These are phyloP conservation scores for Diversispora eburnea DNA, from an alignment of 192 early-diverging fungal genomes.

Conservation along the genomic window DNA sequence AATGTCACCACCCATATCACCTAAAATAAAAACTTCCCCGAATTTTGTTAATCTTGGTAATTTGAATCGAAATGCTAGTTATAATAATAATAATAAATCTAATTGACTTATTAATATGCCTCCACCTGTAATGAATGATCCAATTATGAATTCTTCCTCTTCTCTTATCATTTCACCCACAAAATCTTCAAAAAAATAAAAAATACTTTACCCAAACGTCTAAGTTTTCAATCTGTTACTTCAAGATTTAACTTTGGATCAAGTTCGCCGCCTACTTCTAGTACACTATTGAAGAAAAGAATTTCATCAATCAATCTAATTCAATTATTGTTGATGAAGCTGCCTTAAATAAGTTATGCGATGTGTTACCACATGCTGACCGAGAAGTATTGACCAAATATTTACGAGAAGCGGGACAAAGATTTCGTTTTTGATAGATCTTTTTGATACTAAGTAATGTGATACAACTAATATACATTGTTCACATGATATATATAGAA, in stretches of 20 bases:
- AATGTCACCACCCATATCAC: slow-evolving; percentile 7
- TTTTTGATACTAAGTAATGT: too few relatives aligned
- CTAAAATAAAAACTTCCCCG: neutral
- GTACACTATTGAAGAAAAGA: slow-evolving; percentile 22
- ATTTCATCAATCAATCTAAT: neutral
- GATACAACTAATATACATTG: too few relatives aligned
- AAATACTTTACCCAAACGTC: neutral
- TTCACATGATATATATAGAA: too few relatives aligned
- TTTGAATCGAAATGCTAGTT: slow-evolving; percentile 4
- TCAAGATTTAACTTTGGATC: slow-evolving; percentile 15
- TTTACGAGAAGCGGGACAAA: slow-evolving; percentile 23
- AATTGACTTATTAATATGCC: slow-evolving; percentile 4
- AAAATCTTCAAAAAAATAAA: neutral
- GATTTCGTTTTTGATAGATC: too few relatives aligned
- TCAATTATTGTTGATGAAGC: slow-evolving; percentile 5
- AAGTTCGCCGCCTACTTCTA: neutral
- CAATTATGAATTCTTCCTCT: neutral
- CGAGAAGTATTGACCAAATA: slow-evolving; percentile 20
- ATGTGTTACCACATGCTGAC: slow-evolving; percentile 22
- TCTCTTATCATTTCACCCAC: neutral
- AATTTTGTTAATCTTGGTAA: slow-evolving; percentile 2
- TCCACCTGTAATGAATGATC: slow-evolving; percentile 14
- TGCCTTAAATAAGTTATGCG: slow-evolving; percentile 27
- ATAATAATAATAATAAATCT: slow-evolving; percentile 2
- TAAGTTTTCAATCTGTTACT: slow-evolving; percentile 27